Base-by-base conservation (phyloP, 805 yeast genomes). In the Cyberlindnera misumaiensis region DNA sequence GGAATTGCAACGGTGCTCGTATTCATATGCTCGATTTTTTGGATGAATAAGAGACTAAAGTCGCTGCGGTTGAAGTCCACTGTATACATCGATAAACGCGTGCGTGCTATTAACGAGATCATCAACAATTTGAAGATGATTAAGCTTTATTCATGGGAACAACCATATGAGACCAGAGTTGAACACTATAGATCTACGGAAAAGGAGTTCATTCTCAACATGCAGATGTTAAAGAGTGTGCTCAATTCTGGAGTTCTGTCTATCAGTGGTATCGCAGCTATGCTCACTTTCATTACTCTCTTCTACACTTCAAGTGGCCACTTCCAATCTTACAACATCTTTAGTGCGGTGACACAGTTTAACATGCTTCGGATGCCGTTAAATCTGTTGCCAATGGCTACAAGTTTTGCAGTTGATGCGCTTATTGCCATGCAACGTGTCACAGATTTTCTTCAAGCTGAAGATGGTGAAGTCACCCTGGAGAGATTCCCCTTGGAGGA, bases 141-240 rank as follows among this genome's bases (percentile, higher is more conserved):
- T 58, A 89, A 89, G 63, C 83, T 73, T 57, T 89, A 88, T 57
- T 84, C 94, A 1, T 89, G 96, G 96, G 97, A 89, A 61, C 68
- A 68, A 25, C 88, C 96, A 1, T 89, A 86, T 56, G 68, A 69
- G 38, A 58, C 68, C 9, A 64, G 70, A 37, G 71, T 89, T 27
- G 53, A 74, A 12, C 68, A 65, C 11, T 66, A 75, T 20, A 73
- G 97, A 56, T 51, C 55, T 0, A 53, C 64, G 15, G 97, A 88
- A 60, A 78, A 84, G 72, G 48, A 52, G 4, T 64, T 67, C 36
- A 71, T 89, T 42, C 70, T 77, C 45, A 65, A 62, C 38, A 73
- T 86, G 67, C 89, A 83, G 52, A 65, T 78, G 31, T 56, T 75
- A 22, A 75, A 89, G 56, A 83, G 81, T 52, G 45, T 69, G 15